Conservation (phyloP, 176 grass and related monocot species). For the Calamus simplicifolius region DNA sequence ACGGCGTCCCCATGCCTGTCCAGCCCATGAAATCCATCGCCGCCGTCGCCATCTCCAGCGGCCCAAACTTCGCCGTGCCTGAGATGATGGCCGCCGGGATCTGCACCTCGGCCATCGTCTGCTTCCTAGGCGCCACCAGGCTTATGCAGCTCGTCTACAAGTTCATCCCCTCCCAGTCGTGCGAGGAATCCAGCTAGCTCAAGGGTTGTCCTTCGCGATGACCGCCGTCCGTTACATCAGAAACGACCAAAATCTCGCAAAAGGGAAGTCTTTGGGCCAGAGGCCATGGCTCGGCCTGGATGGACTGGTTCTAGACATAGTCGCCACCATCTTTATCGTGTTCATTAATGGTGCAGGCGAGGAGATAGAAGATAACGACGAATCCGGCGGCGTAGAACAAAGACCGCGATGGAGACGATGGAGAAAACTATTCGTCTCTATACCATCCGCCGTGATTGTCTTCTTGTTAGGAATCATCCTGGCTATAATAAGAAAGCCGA, state of each 20-base stretch:
- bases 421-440: slow-evolving; percentile 11
- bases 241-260: slow-evolving; percentile 60
- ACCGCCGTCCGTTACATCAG: slow-evolving; percentile 76
- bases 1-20: slow-evolving; percentile 46
- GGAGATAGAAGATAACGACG: slow-evolving; percentile 4
- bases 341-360: slow-evolving; percentile 65
- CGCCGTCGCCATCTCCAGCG: slow-evolving; percentile 30
- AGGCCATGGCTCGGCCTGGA: slow-evolving; percentile 65
- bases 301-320: slow-evolving; percentile 56
- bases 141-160: slow-evolving; percentile 66
- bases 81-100: slow-evolving; percentile 75
- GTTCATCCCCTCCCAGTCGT: slow-evolving; percentile 82
- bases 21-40: slow-evolving; percentile 37
- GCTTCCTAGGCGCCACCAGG: slow-evolving; percentile 64
- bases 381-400: background rate
- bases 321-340: slow-evolving; percentile 47
- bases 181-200: slow-evolving; percentile 81
- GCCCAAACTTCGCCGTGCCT: slow-evolving; percentile 31
- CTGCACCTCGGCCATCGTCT: slow-evolving; percentile 44
- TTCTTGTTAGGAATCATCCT: slow-evolving; percentile 63
- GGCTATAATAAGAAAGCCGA: slow-evolving; percentile 50
- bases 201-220: slow-evolving; percentile 86
- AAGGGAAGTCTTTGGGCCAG: slow-evolving; percentile 32
- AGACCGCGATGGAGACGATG: background rate
- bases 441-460: slow-evolving; percentile 67